A percentile compares a stretch with the other conserved stretches of the same genome.
Conservation (phyloP, 495 filamentous ascomycete species). For the Gamarada debralockiae region DNA sequence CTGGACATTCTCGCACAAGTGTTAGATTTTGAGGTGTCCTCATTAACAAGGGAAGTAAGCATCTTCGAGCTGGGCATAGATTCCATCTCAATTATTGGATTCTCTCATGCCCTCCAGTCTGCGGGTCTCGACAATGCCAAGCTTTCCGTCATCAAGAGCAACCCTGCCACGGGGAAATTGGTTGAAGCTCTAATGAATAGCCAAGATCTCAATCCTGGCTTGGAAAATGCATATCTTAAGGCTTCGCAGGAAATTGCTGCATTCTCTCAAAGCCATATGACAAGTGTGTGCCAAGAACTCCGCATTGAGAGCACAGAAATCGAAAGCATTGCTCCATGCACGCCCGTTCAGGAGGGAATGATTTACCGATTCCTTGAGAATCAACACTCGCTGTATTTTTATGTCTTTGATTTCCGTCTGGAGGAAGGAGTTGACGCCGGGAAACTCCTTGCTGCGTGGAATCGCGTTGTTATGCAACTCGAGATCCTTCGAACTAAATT, state of each 20-base stretch:
- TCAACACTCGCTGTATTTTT: slow-evolving; percentile 60
- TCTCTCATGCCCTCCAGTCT: slow-evolving; percentile 48
- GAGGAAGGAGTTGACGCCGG: slow-evolving; percentile 32
- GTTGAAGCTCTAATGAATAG: slow-evolving; percentile 35
- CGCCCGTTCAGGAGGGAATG: slow-evolving; percentile 77
- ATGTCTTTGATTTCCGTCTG: slow-evolving; percentile 59
- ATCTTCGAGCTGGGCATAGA: slow-evolving; percentile 82
- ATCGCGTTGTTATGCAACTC: slow-evolving; percentile 36
- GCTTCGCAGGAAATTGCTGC: slow-evolving; percentile 53
- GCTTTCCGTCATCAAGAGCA: slow-evolving; percentile 61
- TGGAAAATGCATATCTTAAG: slow-evolving; percentile 33
- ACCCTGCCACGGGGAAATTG: slow-evolving; percentile 49
- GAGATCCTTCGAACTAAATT: slow-evolving; percentile 67
- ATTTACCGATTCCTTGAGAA: slow-evolving; percentile 60
- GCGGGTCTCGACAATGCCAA: slow-evolving; percentile 52
- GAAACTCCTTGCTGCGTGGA: slow-evolving; percentile 48
- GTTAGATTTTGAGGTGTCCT: slow-evolving; percentile 33
- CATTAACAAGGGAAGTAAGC: slow-evolving; percentile 52
- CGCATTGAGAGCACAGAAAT: slow-evolving; percentile 43
- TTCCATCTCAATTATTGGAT: slow-evolving; percentile 71
- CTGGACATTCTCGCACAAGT: slow-evolving; percentile 47
- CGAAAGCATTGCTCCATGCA: slow-evolving; percentile 70
- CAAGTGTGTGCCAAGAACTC: slow-evolving; percentile 42
- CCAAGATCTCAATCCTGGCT: not conserved
- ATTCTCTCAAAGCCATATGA: slow-evolving; percentile 50